Evolutionary conservation across 176 grass and related monocot genomes (phyloP), one percentile per base, ranked within the genome.

Genomic region (Oryza longistaminata): DNA sequence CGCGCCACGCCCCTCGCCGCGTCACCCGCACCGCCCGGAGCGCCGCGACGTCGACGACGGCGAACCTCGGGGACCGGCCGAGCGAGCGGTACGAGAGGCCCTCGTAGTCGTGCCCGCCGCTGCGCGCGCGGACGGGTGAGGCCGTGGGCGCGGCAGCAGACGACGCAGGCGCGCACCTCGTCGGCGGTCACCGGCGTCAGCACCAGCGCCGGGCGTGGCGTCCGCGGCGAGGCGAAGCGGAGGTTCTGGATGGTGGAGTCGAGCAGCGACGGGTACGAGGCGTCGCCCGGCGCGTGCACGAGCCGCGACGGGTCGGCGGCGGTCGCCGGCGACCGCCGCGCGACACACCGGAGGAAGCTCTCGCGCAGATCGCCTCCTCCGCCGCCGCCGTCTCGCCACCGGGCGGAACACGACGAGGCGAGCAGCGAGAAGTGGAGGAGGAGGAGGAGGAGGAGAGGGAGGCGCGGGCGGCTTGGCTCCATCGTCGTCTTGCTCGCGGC

Each of bases 81-180:
- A 77, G 17, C 21, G 79, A 80, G 35, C 91, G 70, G 71, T 94
- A 93, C 3, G 91, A 96, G 15, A 96, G 77, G 33, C 93, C 93
- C 85, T 96, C 88, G 34, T 87, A 93, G 77, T 96, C 93, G 62
- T 93, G 91, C 1, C 91, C 93, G 12, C 91, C 91, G 79, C 93
- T 91, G 71, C 88, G 85, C 31, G 77, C 69, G 74, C 91, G 73
- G 37, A 93, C 82, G 13, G 13, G 44, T 66, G 39, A 95, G 42
- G 3, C 49, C 71, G 83, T 82, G 62, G 2, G 66, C 75, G 14
- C 72, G 83, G 73, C 75, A 78, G 85, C 87, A 93, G 25, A 86
- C 79, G 14, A 93, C 87, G 50, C 74, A 90, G 3, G 89, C 78
- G 70, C 27, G 91, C 16, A 62, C 45, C 82, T 93, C 77, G 8